phyloP scores from a whole-genome alignment of 2,329 filamentous ascomycete genomes.

The Metarhizium robertsii region DNA sequence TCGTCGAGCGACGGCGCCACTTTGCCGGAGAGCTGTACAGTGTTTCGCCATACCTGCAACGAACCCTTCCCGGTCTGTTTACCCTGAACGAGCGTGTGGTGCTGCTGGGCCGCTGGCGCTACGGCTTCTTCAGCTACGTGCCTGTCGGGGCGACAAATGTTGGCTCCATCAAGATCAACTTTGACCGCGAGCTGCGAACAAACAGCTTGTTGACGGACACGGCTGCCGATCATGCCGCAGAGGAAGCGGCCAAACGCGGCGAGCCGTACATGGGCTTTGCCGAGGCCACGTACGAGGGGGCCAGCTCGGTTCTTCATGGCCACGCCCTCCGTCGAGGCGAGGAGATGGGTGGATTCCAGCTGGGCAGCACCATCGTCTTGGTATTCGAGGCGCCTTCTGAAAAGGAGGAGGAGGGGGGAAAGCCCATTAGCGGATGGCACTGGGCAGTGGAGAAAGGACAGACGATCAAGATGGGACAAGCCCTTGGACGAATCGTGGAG shows the following conservation, averaged over 20 bases:
- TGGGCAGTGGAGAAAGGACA: conserved; percentile 86
- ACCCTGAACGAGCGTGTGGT: conserved; percentile 95
- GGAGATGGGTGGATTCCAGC: conserved; percentile 96
- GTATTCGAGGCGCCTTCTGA: conserved; percentile 86
- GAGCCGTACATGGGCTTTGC: conserved; percentile 85
- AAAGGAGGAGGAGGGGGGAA: conserved; percentile 38
- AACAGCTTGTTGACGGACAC: conserved; percentile 92
- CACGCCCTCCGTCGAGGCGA: conserved; percentile 80
- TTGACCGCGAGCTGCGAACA: conserved; percentile 86
- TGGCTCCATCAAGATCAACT: conserved; percentile 93
- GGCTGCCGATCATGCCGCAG: conserved; percentile 76
- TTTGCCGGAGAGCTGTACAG: conserved; percentile 95
- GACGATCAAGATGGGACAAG: conserved; percentile 80
- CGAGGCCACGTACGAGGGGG: conserved; percentile 78
- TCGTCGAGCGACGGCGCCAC: conserved; percentile 88
- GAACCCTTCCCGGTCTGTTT: conserved; percentile 86
- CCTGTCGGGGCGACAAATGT: conserved; percentile 97
- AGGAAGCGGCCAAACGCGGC: conserved; percentile 63
- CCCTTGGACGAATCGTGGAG: conserved; percentile 65
- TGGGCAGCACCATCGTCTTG: conserved; percentile 89
- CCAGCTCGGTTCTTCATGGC: conserved; percentile 69
- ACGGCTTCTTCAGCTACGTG: conserved; percentile 94
- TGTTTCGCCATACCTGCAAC: conserved; percentile 89
- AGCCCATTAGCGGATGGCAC: conserved; percentile 60
- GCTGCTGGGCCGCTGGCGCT: conserved; percentile 86